Base-by-base conservation (phyloP, 331 rosid species). In the Acacia concinna region DNA sequence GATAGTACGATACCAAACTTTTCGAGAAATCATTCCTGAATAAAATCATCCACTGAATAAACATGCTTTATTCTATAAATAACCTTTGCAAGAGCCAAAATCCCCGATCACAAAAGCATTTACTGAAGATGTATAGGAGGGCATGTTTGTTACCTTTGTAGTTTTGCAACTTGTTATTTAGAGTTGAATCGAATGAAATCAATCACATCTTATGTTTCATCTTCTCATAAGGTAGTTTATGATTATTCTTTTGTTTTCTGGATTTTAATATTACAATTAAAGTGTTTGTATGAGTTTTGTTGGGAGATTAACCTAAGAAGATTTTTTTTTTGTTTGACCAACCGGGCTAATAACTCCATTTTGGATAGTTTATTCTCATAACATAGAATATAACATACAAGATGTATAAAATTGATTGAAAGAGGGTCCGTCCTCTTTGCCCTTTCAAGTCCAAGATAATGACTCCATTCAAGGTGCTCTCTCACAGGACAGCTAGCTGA, bases 381-480 rank as follows among this genome's bases (percentile, higher is more conserved):
- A 65, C 43, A n/a, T 65, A 47, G 11, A 32, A 60, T 49, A 70
- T 69, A 52, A 71, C 43, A n/a, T 65, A 38, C 4, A 25, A 60
- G 31, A 63, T 73, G 27, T 21, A 21, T 43, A 3, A 31, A 76
- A 47, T n/a, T 62, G 28, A 60, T 52, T 57, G 52, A 57, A 10
- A 15, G 46, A 34, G 51, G 30, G 23, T 23, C 18, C n/a, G 15
- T 34, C 66, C 78, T 34, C 60, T 51, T 70, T 51, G 68, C 32
- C 69, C 85, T 72, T 60, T 52, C 25, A n/a, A 31, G 64, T 76
- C 32, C 21, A 20, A 13, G 52, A 46, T 15, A 46, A 68, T 38
- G 74, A 75, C 56, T 47, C 23, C 56, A 57, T 67, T 32, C 10
- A 71, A 41, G 71, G 34, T 79, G 76, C 66, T 63, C 27, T n/a